Evolutionary conservation across 2,329 filamentous ascomycete species (phyloP).

Genomic region (Phialophora chinensis): DNA sequence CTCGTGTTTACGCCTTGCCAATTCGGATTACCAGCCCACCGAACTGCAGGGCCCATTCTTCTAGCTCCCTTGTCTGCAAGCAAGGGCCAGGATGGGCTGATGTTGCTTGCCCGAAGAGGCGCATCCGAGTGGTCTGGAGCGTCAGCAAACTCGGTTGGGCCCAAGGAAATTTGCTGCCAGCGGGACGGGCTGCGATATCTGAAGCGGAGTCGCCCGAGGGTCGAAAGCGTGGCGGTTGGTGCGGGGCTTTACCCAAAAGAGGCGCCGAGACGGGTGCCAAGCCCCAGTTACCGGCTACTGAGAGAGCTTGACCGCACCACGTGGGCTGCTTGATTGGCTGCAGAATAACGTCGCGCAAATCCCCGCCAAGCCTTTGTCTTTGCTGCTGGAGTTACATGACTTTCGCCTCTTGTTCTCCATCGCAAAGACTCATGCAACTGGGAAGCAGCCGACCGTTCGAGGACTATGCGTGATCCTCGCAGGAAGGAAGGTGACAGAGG

Average conservation of each 20-base stretch:
- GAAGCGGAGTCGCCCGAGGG: background rate
- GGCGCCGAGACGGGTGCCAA: background rate
- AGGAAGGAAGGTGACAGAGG: background rate
- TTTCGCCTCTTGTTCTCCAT: background rate
- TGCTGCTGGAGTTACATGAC: constrained; percentile 13
- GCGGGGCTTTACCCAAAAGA: constrained; percentile 11
- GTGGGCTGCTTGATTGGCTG: constrained; percentile 30
- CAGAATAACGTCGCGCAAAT: constrained; percentile 21
- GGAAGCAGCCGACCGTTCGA: background rate
- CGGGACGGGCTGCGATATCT: background rate
- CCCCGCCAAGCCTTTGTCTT: constrained; percentile 6
- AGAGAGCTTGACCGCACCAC: constrained; percentile 12
- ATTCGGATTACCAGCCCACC: background rate
- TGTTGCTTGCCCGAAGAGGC: background rate
- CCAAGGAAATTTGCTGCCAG: constrained; percentile 1
- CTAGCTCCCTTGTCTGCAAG: constrained; percentile 3
- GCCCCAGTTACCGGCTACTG: constrained; percentile 16
- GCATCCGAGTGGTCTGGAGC: constrained; percentile 9
- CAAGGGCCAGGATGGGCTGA: constrained; percentile 3
- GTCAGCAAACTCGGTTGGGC: background rate
- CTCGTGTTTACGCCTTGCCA: constrained; percentile 12
- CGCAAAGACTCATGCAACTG: background rate
- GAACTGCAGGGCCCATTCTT: constrained; percentile 6
- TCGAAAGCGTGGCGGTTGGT: background rate
- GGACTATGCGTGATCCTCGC: background rate